Conservation (phyloP, 257 asterid genomes). For the Fraxinus cuspidata region DNA sequence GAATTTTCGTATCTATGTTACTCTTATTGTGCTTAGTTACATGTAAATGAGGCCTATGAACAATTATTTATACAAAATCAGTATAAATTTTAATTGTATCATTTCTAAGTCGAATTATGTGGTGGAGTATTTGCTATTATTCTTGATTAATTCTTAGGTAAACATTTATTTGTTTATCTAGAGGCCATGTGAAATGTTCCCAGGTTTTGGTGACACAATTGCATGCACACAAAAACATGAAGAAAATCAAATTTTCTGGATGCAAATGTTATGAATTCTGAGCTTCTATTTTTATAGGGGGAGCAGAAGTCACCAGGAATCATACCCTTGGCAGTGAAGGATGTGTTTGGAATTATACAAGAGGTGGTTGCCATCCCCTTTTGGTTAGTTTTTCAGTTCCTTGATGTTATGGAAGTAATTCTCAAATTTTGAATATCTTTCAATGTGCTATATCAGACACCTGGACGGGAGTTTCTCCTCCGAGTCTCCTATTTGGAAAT, state of each 20-base stretch:
- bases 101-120: neutral
- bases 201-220: conserved; percentile 1
- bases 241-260: neutral
- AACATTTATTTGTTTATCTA: neutral
- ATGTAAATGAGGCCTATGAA: neutral
- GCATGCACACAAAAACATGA: conserved; percentile 2
- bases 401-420: conserved; percentile 15
- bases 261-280: conserved; percentile 16
- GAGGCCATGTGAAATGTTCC: neutral
- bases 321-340: conserved; percentile 78
- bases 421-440: conserved; percentile 25
- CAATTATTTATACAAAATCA: neutral
- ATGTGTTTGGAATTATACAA: conserved; percentile 85
- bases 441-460: conserved; percentile 52
- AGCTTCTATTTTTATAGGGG: conserved; percentile 50
- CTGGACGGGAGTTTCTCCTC: conserved; percentile 82
- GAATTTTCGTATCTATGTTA: neutral
- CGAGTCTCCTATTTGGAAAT: conserved; percentile 87
- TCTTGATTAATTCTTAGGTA: neutral
- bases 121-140: neutral
- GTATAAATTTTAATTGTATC: neutral
- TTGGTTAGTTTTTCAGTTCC: conserved; percentile 18
- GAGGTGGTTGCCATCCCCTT: conserved; percentile 50
- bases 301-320: conserved; percentile 93
- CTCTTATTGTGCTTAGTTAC: neutral